Evolutionary conservation across 2,329 filamentous ascomycete species (phyloP).

Genomic region (Parafenestella ontariensis): DNA sequence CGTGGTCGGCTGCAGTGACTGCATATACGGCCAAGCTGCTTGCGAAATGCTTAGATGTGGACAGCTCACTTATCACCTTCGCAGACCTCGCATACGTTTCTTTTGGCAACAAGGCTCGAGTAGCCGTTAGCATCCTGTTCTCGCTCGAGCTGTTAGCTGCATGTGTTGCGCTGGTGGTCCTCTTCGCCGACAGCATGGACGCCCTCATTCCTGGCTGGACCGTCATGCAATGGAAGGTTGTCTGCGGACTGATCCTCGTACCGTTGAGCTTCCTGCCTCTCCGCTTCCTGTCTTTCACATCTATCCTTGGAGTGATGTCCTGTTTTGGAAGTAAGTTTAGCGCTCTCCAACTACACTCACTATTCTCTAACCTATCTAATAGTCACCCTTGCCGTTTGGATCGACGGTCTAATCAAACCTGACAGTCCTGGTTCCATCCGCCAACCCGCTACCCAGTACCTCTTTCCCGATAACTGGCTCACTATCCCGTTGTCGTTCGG

Average conservation of each 20-base stretch:
- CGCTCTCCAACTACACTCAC: background rate
- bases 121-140: constrained; percentile 85
- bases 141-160: constrained; percentile 85
- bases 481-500: constrained; percentile 89
- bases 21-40: constrained; percentile 85
- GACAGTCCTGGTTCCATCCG: constrained; percentile 81
- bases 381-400: constrained; percentile 84
- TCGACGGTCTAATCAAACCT: constrained; percentile 86
- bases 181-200: constrained; percentile 93
- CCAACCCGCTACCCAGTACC: constrained; percentile 77
- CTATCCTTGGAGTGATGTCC: constrained; percentile 88
- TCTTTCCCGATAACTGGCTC: constrained; percentile 86
- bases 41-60: constrained; percentile 86
- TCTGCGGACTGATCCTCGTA: constrained; percentile 79
- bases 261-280: constrained; percentile 86
- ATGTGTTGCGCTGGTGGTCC: constrained; percentile 85
- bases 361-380: constrained; percentile 34
- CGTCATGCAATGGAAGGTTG: constrained; percentile 79
- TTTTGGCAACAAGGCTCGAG: constrained; percentile 80
- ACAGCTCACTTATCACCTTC: constrained; percentile 87
- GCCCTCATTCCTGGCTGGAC: constrained; percentile 76
- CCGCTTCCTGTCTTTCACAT: constrained; percentile 85
- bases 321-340: constrained; percentile 80
- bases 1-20: constrained; percentile 77
- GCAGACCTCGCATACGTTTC: constrained; percentile 92